Conservation (phyloP, 2,329 filamentous ascomycete species). For the Ophioceras dolichostomum region DNA sequence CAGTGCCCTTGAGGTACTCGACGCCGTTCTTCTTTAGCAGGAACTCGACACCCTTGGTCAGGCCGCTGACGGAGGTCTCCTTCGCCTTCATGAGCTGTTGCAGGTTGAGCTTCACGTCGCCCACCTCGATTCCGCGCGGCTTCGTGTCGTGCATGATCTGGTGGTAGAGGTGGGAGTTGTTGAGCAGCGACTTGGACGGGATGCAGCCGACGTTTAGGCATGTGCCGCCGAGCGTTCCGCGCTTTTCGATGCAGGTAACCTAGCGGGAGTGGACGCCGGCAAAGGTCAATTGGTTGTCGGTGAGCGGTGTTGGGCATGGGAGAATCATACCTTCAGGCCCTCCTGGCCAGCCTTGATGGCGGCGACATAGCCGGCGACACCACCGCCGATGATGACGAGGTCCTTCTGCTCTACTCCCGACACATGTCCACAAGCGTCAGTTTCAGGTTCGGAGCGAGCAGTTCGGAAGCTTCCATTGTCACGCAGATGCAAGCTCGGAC, state of each 20-base stretch:
- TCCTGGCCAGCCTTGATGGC: constrained; percentile 98
- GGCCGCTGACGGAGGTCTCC: constrained; percentile 72
- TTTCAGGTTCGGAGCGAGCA: not conserved
- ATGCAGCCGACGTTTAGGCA: constrained; percentile 99
- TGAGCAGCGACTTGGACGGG: constrained; percentile 96
- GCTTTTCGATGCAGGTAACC: constrained; percentile 98
- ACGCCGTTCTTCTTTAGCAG: constrained; percentile 99
- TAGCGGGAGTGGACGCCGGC: constrained; percentile 20
- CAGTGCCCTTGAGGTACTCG: constrained; percentile 92
- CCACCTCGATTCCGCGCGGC: constrained; percentile 92
- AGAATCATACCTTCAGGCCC: constrained; percentile 67
- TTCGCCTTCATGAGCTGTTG: constrained; percentile 97
- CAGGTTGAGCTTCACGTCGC: constrained; percentile 93
- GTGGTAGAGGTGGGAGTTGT: constrained; percentile 98
- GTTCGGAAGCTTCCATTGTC: not conserved
- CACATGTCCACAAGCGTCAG: not conserved
- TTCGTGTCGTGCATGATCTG: constrained; percentile 95
- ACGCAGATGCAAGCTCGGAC: constrained; percentile 13
- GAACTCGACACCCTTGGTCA: constrained; percentile 97
- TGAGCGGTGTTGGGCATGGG: no score
- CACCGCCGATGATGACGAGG: constrained; percentile 93
- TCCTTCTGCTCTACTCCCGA: constrained; percentile 71
- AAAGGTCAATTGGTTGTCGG: constrained; percentile 1
- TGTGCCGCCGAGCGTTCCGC: constrained; percentile 85
- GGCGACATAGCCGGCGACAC: constrained; percentile 96